Conservation (phyloP, 2,329 filamentous ascomycete species). For the Fusarium irregulare region DNA sequence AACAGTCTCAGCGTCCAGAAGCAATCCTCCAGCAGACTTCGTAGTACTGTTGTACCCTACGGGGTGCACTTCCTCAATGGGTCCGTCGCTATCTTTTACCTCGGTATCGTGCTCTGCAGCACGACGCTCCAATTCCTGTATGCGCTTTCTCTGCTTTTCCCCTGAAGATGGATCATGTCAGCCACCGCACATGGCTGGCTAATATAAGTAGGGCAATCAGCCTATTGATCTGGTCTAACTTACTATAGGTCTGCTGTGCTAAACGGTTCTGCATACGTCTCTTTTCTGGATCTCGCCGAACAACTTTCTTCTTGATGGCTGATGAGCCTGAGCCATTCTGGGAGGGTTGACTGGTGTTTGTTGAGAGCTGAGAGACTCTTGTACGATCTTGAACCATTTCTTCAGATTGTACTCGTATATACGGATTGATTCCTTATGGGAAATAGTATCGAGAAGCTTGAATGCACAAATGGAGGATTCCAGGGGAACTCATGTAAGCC, state of each 20-base stretch:
- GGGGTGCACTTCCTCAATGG: neutral
- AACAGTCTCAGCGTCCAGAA: slow-evolving; percentile 22
- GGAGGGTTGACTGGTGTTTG: neutral
- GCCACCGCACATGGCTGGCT: slow-evolving; percentile 12
- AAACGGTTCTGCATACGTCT: slow-evolving; percentile 45
- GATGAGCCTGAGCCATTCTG: slow-evolving; percentile 7
- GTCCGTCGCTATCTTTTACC: neutral
- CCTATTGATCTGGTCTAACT: slow-evolving; percentile 35
- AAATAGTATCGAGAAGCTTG: slow-evolving; percentile 3
- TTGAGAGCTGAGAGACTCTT: neutral
- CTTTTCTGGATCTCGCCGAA: slow-evolving; percentile 43
- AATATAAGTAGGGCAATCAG: neutral
- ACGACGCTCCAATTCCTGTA: slow-evolving; percentile 44
- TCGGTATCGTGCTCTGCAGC: slow-evolving; percentile 19
- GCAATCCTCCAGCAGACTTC: neutral
- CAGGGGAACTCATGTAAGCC: slow-evolving; percentile 30
- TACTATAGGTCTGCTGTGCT: slow-evolving; percentile 65
- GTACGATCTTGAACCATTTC: slow-evolving; percentile 26
- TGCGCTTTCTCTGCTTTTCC: slow-evolving; percentile 45
- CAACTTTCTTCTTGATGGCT: slow-evolving; percentile 23
- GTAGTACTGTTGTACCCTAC: neutral
- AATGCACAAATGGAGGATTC: slow-evolving; percentile 4
- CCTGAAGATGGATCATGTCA: slow-evolving; percentile 45
- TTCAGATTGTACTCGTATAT: neutral
- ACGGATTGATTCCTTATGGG: neutral